Base-by-base conservation (phyloP, 2,329 filamentous ascomycete genomes). In the Verticillium longisporum region DNA sequence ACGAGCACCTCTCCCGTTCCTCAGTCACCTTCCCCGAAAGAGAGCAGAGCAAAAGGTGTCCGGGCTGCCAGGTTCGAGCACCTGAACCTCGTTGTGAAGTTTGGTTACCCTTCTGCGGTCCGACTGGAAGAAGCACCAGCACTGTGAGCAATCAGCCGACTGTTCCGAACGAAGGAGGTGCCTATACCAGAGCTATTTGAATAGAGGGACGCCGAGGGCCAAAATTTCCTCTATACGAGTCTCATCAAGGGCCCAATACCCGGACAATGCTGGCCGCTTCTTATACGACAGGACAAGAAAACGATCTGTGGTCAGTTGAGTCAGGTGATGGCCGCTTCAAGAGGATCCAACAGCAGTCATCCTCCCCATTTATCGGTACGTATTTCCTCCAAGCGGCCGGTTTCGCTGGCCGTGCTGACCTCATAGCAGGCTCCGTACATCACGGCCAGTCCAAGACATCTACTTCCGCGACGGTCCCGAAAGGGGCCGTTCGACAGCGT, bases 111-210 rank as follows among this genome's bases (percentile, higher is more conserved):
- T 21, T 50, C n/a, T 9, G 7, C 11, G 15, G 15, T 50, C 7
- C 21, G 41, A 13, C 41, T 50, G 3, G 41, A 50, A n/a, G 41
- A 50, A 18, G 41, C 41, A 21, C n/a, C 9, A 21, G 6, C 18
- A 50, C 9, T 50, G 18, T n/a, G 41, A 50, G 41, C 18, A 2
- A 50, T 50, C 41, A 4, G 5, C 4, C 7, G 9, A 21, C 5
- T 21, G 6, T 50, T 50, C 7, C 18, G 9, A n/a, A 9, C n/a
- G 9, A 37, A 33, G 5, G 60, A 55, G 18, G 65, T 70, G 1
- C 65, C 66, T 4, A 58, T 68, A 7, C 66, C 68, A 6, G 68
- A 70, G 55, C 76, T 87, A 76, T 71, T 67, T 36, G 67, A 63
- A 9, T 70, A 66, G 67, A 37, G 66, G 68, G 18, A 9, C 15